Percentiles rank a stretch among this genome's conserved stretches.
Evolutionary conservation across 2,329 filamentous ascomycete genomes (phyloP).

Genomic region (Endothia cerciana): DNA sequence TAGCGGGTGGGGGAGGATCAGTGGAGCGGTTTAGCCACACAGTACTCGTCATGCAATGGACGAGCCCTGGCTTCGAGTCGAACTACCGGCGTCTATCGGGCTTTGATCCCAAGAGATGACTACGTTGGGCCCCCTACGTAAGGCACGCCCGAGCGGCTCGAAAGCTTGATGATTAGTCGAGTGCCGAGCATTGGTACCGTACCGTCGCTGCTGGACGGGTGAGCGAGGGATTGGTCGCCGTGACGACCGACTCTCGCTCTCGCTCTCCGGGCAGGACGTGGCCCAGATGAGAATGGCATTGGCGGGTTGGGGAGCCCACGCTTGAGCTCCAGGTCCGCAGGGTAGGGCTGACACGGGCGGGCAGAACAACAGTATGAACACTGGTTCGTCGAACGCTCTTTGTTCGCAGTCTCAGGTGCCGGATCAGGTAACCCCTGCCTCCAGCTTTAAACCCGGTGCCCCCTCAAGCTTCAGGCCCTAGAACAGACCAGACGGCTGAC

Average conservation of each 20-base stretch:
- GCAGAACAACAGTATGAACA: neutral
- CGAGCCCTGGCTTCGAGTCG: neutral
- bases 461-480: neutral
- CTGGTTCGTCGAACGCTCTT: neutral
- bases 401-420: constrained; percentile 3
- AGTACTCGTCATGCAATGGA: constrained; percentile 3
- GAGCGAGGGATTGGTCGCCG: neutral
- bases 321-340: no score
- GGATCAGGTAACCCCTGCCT: neutral
- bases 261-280: no score
- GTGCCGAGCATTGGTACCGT: no score
- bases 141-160: neutral
- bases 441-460: neutral
- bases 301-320: no score
- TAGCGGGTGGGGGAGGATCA: neutral
- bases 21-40: neutral
- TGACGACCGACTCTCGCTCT: no score
- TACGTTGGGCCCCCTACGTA: neutral
- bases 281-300: no score
- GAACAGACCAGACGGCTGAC: no score
- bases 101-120: neutral
- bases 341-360: neutral
- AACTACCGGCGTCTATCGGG: neutral
- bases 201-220: neutral
- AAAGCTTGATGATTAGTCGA: neutral